Percentiles rank a stretch among this genome's conserved stretches.
These are phyloP conservation scores for Nigrospora oryzae DNA, from an alignment of 2,329 filamentous ascomycete genomes.

Conservation along the genomic window DNA sequence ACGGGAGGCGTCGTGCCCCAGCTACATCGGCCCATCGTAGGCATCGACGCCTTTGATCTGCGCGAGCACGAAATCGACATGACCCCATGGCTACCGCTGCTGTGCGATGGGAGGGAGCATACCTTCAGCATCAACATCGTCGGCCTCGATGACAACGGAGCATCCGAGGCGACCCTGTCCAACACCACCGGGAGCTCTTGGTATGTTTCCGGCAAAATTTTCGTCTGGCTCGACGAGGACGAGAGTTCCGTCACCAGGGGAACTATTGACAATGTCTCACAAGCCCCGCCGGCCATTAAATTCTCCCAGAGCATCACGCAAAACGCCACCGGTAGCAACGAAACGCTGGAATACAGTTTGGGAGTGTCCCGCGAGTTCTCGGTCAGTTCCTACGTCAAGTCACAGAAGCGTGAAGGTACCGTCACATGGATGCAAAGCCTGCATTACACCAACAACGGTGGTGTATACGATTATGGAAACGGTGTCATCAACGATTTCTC, in stretches of 20 bases:
- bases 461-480: slow-evolving; percentile 15
- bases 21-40: slow-evolving; percentile 71
- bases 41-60: slow-evolving; percentile 71
- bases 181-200: slow-evolving; percentile 56
- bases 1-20: slow-evolving; percentile 72
- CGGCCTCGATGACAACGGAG: slow-evolving; percentile 51
- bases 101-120: slow-evolving; percentile 58
- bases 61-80: slow-evolving; percentile 77
- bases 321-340: slow-evolving; percentile 43
- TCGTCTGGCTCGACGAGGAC: slow-evolving; percentile 63
- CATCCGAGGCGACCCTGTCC: slow-evolving; percentile 37
- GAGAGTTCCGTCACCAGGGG: slow-evolving; percentile 43
- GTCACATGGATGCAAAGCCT: slow-evolving; percentile 50
- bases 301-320: slow-evolving; percentile 40
- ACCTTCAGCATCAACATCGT: slow-evolving; percentile 60
- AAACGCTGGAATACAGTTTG: slow-evolving; percentile 51
- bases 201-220: slow-evolving; percentile 72
- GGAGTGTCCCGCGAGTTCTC: slow-evolving; percentile 45
- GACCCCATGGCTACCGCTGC: slow-evolving; percentile 62
- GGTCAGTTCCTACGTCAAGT: slow-evolving; percentile 42
- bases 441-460: slow-evolving; percentile 44
- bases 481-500: slow-evolving; percentile 20
- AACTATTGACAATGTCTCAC: slow-evolving; percentile 19
- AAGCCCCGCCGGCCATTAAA: slow-evolving; percentile 32
- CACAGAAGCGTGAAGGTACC: slow-evolving; percentile 30